phyloP scores from a whole-genome alignment of 495 filamentous ascomycete genomes.

The Parachaetomium inaequale region DNA sequence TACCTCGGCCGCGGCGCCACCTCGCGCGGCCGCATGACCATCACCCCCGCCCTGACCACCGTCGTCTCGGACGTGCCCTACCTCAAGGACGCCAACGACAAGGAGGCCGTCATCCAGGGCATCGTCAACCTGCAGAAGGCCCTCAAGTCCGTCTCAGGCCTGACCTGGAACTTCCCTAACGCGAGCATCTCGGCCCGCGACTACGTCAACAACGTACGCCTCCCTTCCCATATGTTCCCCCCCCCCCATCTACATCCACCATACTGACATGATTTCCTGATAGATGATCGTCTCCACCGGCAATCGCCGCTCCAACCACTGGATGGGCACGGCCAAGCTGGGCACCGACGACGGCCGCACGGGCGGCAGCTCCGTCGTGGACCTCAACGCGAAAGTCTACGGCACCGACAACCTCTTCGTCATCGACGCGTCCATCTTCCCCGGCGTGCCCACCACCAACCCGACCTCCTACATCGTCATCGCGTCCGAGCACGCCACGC shows the following conservation, averaged over 20 bases:
- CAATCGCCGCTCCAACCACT: conserved; percentile 65
- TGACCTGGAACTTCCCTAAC: conserved; percentile 54
- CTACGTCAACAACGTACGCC: conserved; percentile 46
- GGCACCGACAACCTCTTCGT: conserved; percentile 68
- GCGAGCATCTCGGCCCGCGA: conserved; percentile 48
- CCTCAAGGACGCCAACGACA: conserved; percentile 52
- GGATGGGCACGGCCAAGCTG: conserved; percentile 61
- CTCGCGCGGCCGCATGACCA: conserved; percentile 60
- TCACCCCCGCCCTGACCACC: conserved; percentile 55
- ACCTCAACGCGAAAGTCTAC: conserved; percentile 65
- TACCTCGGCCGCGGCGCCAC: conserved; percentile 62
- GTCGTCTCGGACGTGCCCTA: conserved; percentile 53
- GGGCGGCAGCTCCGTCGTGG: conserved; percentile 63
- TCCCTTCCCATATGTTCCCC: background rate
- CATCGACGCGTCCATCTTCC: conserved; percentile 62
- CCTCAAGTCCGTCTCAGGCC: conserved; percentile 48
- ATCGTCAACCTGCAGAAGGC: conserved; percentile 58
- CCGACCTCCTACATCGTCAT: conserved; percentile 58
- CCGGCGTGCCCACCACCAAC: conserved; percentile 58
- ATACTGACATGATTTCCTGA: background rate
- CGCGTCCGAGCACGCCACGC: conserved; percentile 52
- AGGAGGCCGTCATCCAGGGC: conserved; percentile 49
- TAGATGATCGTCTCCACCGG: conserved; percentile 49
- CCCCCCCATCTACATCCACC: background rate
- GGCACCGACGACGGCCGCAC: conserved; percentile 61